Evolutionary conservation across 2,329 filamentous ascomycete genomes (phyloP).

Genomic region (Lachnellula willkommii): DNA sequence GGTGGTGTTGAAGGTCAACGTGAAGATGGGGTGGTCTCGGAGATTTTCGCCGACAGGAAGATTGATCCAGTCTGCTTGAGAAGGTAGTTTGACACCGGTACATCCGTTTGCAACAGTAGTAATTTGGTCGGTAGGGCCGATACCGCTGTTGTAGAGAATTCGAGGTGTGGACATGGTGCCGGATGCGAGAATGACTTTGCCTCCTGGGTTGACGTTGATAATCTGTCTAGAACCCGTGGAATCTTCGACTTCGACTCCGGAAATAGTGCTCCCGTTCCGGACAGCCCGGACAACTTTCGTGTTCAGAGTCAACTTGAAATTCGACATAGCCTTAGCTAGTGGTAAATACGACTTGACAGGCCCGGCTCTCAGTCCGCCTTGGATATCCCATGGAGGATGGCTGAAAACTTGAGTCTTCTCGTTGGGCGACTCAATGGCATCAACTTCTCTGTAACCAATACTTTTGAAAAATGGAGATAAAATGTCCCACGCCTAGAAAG

Average conservation of each 20-base stretch:
- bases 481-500: constrained; percentile 47
- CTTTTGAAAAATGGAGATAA: constrained; percentile 45
- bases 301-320: constrained; percentile 62
- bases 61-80: constrained; percentile 48
- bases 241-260: constrained; percentile 52
- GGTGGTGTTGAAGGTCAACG: constrained; percentile 19
- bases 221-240: constrained; percentile 34
- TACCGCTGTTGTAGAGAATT: constrained; percentile 28
- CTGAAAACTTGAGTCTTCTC: constrained; percentile 60
- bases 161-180: constrained; percentile 21
- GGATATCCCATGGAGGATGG: constrained; percentile 61
- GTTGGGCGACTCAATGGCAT: constrained; percentile 42
- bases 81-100: constrained; percentile 39
- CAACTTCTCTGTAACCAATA: constrained; percentile 47
- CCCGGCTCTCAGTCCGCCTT: constrained; percentile 58
- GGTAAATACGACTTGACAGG: constrained; percentile 67
- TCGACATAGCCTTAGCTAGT: constrained; percentile 49
- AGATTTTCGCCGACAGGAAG: constrained; percentile 55
- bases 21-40: constrained; percentile 50
- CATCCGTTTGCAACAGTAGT: constrained; percentile 23
- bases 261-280: constrained; percentile 55
- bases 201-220: constrained; percentile 29
- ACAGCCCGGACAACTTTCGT: constrained; percentile 60
- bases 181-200: constrained; percentile 16
- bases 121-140: constrained; percentile 35